Evolutionary conservation across 768 basidiomycete species (phyloP), one percentile per base, ranked within the genome.

Genomic region (Lentinula edodes): DNA sequence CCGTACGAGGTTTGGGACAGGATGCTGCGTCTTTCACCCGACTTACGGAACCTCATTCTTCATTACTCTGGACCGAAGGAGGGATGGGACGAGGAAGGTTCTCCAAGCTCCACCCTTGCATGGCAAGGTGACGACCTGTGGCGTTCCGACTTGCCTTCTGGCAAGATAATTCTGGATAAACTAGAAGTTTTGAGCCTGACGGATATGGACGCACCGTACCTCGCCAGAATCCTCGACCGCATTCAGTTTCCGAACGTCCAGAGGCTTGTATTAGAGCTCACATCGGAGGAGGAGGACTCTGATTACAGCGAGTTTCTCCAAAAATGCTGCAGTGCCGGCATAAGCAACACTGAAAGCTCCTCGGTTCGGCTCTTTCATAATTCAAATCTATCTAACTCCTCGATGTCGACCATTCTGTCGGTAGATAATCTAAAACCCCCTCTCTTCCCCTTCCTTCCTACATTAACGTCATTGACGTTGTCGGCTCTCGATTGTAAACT

Each of bases 41-140:
- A 73, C 32, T 74, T 85, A 55, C 71, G 74, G 53, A 78, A 74
- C 5, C 74, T 86, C 28, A 76, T 75, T 41, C 70, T 88, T 34
- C 82, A 84, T 68, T 87, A 86, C 67, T 85, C 85, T 23, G 86
- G 86, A 35, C 85, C 86, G 2, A 71, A 71, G 50, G 48, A 41
- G 28, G 28, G 58, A 34, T 46, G 48, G 50, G 50, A 60, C 28
- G 59, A 60, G 15, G 45, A 42, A n/a, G 50, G 34, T 34, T 36
- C 58, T 42, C 12, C 32, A n/a, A 51, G 15, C 16, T 34, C 32
- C 23, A 35, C 46, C n/a, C 43, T 41, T 56, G 55, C 55, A 56
- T 48, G 58, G 48, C 58, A 59, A 38, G 58, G 58, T 34, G 58
- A 59, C 38, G 58, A 56, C 28, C 55, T 56, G 55, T 56, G 55